Conservation (phyloP, 139 green algal genomes). For the Spirogloea muscicola region DNA sequence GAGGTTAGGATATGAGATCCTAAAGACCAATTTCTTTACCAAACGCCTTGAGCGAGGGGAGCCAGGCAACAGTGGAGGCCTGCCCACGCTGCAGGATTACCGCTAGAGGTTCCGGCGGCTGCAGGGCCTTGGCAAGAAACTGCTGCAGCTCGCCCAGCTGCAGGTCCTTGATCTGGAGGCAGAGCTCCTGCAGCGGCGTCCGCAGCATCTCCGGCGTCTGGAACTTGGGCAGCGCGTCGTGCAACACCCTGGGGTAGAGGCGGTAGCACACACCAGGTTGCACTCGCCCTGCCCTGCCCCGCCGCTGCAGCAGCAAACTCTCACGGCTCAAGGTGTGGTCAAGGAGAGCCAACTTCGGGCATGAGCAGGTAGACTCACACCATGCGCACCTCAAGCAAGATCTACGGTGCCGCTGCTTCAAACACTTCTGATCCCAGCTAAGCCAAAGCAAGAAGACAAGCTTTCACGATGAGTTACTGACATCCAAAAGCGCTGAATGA, state of each 20-base stretch:
- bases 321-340: conserved; percentile 4
- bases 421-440: neutral
- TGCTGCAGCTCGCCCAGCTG: too few species aligned
- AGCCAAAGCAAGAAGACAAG: neutral
- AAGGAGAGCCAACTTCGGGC: too few species aligned
- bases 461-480: neutral
- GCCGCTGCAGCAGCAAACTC: conserved; percentile 15
- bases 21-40: too few species aligned
- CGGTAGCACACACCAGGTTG: conserved; percentile 71
- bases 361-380: conserved; percentile 18
- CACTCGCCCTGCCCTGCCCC: conserved; percentile 75
- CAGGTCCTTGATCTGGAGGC: too few species aligned
- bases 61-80: too few species aligned
- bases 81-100: too few species aligned
- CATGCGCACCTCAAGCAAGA: neutral
- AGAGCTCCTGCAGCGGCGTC: neutral
- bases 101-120: conserved; percentile 2
- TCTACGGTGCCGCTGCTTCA: neutral
- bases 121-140: neutral
- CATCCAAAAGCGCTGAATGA: neutral
- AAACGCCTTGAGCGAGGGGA: too few species aligned
- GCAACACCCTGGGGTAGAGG: conserved; percentile 64
- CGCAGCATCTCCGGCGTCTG: conserved; percentile 34
- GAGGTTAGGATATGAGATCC: too few species aligned
- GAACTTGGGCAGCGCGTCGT: conserved; percentile 26